Percentiles rank a stretch among this genome's conserved stretches.
Evolutionary conservation across 139 green algal genomes (phyloP).

Genomic region (Volvox reticuliferus): DNA sequence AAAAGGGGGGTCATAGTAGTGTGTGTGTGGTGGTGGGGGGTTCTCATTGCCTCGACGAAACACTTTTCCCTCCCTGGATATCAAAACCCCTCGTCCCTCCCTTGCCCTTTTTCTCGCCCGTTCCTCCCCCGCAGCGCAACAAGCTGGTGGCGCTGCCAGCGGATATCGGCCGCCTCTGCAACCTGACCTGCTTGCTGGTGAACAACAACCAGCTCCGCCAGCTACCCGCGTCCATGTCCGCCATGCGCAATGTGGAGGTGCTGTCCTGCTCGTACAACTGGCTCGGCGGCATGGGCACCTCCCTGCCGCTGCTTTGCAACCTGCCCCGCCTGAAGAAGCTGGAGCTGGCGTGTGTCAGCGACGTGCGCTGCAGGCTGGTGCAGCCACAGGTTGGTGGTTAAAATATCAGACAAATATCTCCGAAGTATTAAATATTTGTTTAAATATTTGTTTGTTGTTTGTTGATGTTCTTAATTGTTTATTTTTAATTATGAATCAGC

Average conservation of each 20-base stretch:
- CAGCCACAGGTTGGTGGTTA: constrained; percentile 35
- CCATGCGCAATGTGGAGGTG: not conserved
- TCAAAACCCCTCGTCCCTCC: no score
- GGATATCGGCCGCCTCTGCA: constrained; percentile 4
- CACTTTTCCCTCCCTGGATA: no score
- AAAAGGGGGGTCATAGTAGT: no score
- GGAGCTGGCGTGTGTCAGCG: constrained; percentile 43
- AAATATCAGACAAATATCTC: no score
- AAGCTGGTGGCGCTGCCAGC: constrained; percentile 26
- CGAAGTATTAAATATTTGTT: no score
- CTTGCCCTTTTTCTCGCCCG: no score
- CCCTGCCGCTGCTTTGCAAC: constrained; percentile 30
- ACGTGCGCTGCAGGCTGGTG: constrained; percentile 39
- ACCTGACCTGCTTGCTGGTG: constrained; percentile 7
- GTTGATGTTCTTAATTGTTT: no score
- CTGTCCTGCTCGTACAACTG: constrained; percentile 41
- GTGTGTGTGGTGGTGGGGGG: no score
- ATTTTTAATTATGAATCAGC: no score
- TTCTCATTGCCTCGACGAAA: no score
- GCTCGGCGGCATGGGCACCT: constrained; percentile 16
- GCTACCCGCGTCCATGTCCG: not conserved
- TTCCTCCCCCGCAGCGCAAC: constrained; percentile 33
- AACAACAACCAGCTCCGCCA: constrained; percentile 36
- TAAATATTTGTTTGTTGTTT: no score
- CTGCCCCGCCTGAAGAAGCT: constrained; percentile 9